Base-by-base conservation (phyloP, 768 basidiomycete species). In the Termitomyces sp. region DNA sequence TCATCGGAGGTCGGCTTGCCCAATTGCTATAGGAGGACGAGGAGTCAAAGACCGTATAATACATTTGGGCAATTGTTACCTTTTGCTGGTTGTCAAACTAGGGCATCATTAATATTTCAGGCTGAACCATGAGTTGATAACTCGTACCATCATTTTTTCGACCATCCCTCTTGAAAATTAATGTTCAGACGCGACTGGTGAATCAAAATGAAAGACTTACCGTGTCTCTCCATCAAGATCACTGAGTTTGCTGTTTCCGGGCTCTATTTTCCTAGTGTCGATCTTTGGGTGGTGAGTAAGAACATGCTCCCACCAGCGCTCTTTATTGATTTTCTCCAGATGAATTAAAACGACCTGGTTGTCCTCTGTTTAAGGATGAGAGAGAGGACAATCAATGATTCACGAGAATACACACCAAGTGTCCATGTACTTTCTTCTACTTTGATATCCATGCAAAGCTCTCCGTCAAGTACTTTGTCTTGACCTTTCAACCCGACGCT, bases 101-200 rank as follows among this genome's bases (percentile, higher is more conserved):
- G 9, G 12, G 28, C n/a, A 42, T 52, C 48, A 33, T 59, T 39
- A 1, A 13, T 59, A 33, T 32, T 28, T 50, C 13, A n/a, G 55
- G 9, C 42, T 56, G 20, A 44, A 32, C 50, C 33, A 58, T 24
- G 18, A 42, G n/a, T 32, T 6, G 24, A 55, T 16, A 53, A 36
- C 32, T 56, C 90, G 67, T 77, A 96, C 96, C 96, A 99, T 98
- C 97, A 99, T 99, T 81, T 99, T 99, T 76, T 99, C 97, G 4
- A 99, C 97, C 92, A 99, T 91, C 2, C 92, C 94, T 66, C 97
- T 92, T 68, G 2, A 40, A 66, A 52, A 42, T 42, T 58, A 65
- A 55, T 60, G n/a, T 56, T 51, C 32, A 56, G 46, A 49, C 32
- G 45, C 18, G 12, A 16, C 6, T 45, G 9, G 15, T 38, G 13